phyloP scores from a whole-genome alignment of 768 basidiomycete genomes.

The Dictyophora rubrovolvata region DNA sequence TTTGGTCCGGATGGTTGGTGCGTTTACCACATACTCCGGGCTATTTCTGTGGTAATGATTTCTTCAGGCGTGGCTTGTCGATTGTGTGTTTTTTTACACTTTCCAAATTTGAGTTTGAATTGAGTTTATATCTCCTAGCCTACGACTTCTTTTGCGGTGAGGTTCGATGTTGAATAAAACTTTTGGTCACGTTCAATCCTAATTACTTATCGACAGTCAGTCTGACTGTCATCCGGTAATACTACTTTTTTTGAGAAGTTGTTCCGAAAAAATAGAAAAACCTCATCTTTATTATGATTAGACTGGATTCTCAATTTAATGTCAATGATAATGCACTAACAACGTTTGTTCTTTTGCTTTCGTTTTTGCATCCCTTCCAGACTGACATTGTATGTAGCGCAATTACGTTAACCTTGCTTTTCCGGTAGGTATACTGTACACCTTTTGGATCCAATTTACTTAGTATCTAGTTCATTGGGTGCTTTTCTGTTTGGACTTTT shows the following conservation, averaged over 20 bases:
- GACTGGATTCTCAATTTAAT: background rate
- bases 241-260: background rate
- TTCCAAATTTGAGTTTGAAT: background rate
- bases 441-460: background rate
- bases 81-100: background rate
- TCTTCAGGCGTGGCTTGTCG: constrained; percentile 1
- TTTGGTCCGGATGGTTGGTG: constrained; percentile 3
- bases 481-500: constrained; percentile 24
- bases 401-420: constrained; percentile 34
- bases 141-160: constrained; percentile 4
- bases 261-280: background rate
- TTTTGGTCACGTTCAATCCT: background rate
- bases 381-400: background rate
- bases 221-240: constrained; percentile 1
- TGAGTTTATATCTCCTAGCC: background rate
- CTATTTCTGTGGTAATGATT: no score
- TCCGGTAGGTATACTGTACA: constrained; percentile 21
- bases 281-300: background rate
- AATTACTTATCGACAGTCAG: background rate
- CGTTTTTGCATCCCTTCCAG: background rate
- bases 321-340: background rate
- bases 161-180: background rate
- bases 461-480: constrained; percentile 13
- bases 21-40: background rate
- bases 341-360: background rate